Base-by-base conservation (phyloP, 805 yeast species). In the Yarrowia sp. region DNA sequence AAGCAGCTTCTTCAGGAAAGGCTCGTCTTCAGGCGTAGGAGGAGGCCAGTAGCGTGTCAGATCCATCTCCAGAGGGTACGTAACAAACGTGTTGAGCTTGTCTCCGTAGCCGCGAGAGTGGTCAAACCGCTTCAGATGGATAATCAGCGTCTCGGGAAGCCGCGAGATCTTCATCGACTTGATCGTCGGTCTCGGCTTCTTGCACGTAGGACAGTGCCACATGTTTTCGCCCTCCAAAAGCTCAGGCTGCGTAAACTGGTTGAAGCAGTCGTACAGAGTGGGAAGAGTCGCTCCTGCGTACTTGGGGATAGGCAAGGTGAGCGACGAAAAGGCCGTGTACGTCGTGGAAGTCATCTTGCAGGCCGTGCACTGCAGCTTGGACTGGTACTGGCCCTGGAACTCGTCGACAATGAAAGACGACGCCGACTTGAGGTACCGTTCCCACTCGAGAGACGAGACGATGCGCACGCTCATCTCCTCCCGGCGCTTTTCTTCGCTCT, bases 401-500 rank as follows among this genome's bases (percentile, higher is more conserved):
- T 84, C 80, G 66, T 88, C 92, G 2, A 88, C 94, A 22, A 92
- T 80, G 1, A 86, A 79, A 38, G 97, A 90, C 66, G 86, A 85
- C 70, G 92, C 90, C 19, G 88, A 81, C 63, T 84, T 85, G 62
- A 90, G 75, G 70, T 90, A 90, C 63, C 96, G 77, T 69, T 89
- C 96, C 98, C 98, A 92, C 71, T 92, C 97, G 55, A 90, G 83
- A 0, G 94, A 82, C 0, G 96, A 85, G 0, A 96, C 97, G 24
- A 88, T 77, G 63, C 97, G 78, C 2, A 90, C 79, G 0, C 96
- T 87, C 68, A 90, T 73, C 25, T 74, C 73, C 70, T 92, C 98
- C 44, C 97, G 77, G 14, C 80, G 75, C 35, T 77, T 77, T 70
- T 91, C 97, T 65, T 91, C 94, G 59, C 81, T 85, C 56, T 82